Evolutionary conservation across 2,329 filamentous ascomycete genomes (phyloP), one percentile per base, ranked within the genome.

Genomic region (Nemania sp.): DNA sequence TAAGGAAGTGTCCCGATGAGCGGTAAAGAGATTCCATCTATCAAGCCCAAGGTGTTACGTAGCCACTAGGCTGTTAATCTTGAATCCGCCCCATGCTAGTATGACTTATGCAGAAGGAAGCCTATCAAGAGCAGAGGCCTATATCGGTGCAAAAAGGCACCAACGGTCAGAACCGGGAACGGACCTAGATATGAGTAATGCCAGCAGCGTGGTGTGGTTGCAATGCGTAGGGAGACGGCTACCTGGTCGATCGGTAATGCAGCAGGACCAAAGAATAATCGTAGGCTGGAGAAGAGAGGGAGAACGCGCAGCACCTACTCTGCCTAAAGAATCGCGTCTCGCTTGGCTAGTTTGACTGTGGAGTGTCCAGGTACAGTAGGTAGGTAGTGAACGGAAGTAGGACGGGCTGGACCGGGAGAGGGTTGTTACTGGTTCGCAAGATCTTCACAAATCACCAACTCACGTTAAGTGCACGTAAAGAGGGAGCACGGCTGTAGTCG

Each of bases 131-230:
- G 52, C 13, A 20, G 56, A 26, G 7, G 41, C 52, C 54, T 51
- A 24, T 41, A 51, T 59, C 55, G 55, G 60, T 58, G 29, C 49
- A 60, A 38, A 63, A 43, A 43, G 22, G 55, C 47, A 24, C 24
- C 47, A 52, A 29, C 29, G n/a, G 52, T 49, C 32, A 62, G 56
- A 57, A 64, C 54, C 67, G 67, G 58, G 29, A 59, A 58, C 62
- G 56, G 57, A 13, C 43, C 53, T 43, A 24, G 15, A 63, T 53
- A 57, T 64, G 64, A 62, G 54, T 68, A 57, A 65, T 68, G 47
- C 54, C 51, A 62, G 62, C 60, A 29, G 61, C 45, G 62, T 56
- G 20, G 64, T 67, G 65, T 68, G 64, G 67, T 70, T 70, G 52
- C 65, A 70, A 45, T 64, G 61, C 56, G 64, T 61, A 54, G 27